Base-by-base conservation (phyloP, 2,329 filamentous ascomycete species). In the Fusarium annulatum region DNA sequence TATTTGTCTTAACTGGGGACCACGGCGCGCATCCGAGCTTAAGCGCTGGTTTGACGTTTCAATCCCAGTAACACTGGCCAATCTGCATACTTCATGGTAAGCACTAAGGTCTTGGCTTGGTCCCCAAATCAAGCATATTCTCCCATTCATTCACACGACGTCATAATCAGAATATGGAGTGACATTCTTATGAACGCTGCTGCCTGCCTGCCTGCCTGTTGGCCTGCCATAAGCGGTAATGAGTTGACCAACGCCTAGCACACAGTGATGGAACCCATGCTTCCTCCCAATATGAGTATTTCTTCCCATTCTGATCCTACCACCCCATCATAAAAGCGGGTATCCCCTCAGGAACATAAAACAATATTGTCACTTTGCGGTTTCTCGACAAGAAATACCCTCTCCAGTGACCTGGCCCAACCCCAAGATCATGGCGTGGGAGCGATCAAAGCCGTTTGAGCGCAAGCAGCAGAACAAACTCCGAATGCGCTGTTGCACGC, bases 401-500 rank as follows among this genome's bases (percentile, higher is more conserved):
- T 28, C 19, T 21, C 8, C 11, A 11, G 33, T 9, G 4, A 30
- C 21, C 2, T n/a, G 41, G 14, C n/a, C 16, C 19, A 12, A 38
- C 19, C 14, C 3, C 5, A 9, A 8, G 8, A 21, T 51, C 9
- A 56, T 28, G 56, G 56, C 5, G 30, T 59, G n/a, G 64, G 61
- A 2, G 61, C 61, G 16, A 49, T 9, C 2, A 67, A 34, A 15
- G 45, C 61, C 10, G 42, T 19, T n/a, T 57, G 28, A 12, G 61
- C 45, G 7, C 64, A 67, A 3, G 21, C 30, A 15, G 61, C 51
- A 41, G 64, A 67, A 30, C 64, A 67, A 7, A 36, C 57, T 10
- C 64, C 39, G 12, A 67, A 67, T 19, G 64, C 64, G 18, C 33
- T 34, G 10, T 67, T 67, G 7, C 51, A 59, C 2, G 61, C 64